These are phyloP conservation scores for Trypanosoma lewisi DNA, from an alignment of 208 protist species.

Conservation along the genomic window DNA sequence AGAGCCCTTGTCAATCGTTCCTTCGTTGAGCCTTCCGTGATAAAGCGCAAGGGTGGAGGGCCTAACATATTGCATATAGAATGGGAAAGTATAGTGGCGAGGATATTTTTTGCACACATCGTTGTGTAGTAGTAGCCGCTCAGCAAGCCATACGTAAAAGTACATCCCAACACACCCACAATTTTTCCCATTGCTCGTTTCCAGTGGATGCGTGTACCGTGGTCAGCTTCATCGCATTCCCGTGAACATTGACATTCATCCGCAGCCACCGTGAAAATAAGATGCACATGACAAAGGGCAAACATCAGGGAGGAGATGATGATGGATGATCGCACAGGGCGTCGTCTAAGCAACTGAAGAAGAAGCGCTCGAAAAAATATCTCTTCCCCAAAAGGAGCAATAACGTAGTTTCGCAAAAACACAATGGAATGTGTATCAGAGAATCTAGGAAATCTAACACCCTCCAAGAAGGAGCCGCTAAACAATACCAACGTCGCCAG, in stretches of 20 bases:
- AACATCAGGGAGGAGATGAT: conserved; percentile 51
- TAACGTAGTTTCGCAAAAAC: conserved; percentile 42
- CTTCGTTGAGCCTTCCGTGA: neutral
- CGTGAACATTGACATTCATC: conserved; percentile 29
- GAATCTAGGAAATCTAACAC: neutral
- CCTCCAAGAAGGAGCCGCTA: conserved; percentile 35
- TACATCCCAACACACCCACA: conserved; percentile 25
- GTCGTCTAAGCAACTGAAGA: conserved; percentile 37
- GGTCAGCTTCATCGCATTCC: neutral
- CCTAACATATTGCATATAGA: conserved; percentile 69
- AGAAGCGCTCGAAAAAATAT: conserved; percentile 74
- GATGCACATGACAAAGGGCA: conserved; percentile 60
- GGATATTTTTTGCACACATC: conserved; percentile 43
- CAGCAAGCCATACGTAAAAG: conserved; percentile 52
- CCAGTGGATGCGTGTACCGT: conserved; percentile 4
- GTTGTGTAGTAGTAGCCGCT: conserved; percentile 53
- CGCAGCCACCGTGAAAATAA: conserved; percentile 36
- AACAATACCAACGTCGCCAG: conserved; percentile 48
- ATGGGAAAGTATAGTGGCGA: conserved; percentile 43
- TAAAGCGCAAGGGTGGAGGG: conserved; percentile 39
- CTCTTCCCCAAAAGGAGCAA: conserved; percentile 74
- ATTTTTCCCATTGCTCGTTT: conserved; percentile 18
- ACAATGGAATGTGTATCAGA: conserved; percentile 8
- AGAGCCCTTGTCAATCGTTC: neutral
- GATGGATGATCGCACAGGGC: conserved; percentile 29